Evolutionary conservation across 108 stramenopile genomes (phyloP), one percentile per base, ranked within the genome.

Genomic region (Seminavis robusta): DNA sequence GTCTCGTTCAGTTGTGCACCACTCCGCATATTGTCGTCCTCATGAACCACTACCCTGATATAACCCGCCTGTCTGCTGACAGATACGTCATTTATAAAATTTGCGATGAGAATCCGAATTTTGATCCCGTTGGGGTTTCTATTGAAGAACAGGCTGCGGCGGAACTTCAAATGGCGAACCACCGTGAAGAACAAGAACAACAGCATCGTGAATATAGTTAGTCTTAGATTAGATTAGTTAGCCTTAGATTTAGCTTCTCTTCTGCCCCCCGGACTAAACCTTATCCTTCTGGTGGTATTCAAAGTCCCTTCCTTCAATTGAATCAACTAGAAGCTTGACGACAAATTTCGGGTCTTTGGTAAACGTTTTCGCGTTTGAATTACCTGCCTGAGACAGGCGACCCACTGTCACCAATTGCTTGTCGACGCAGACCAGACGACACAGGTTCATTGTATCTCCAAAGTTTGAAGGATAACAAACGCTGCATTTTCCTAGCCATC

Each of bases 401-500:
- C 44, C 44, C 44, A 45, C 44, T 19, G 44, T 45, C 9, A 45
- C 44, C 44, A 45, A 45, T n/a, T 37, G 36, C 36, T 37, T 37
- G 13, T 37, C 36, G 13, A 37, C 36, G 13, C 36, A 37, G 36
- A 37, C 36, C 36, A 37, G 36, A 37, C 36, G 36, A 37, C 36
- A 9, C 13, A 37, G 36, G 13, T 37, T 17, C 10, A n/a, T 45
- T 45, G 44, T 19, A 17, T 45, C 44, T 45, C 44, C 44, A 45
- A 45, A 45, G 17, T 19, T 45, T 45, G 44, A 45, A 45, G 44
- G 44, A 45, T 45, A 45, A 45, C 44, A 45, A 45, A 45, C 17
- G 44, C 44, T 17, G 44, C 44, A 45, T 45, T 45, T 45, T 45
- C 44, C 44, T 17, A 45, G 44, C 44, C 44, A 45, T 45, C 44